Conservation (phyloP, 768 basidiomycete genomes). For the Leccinum subgranulosum region DNA sequence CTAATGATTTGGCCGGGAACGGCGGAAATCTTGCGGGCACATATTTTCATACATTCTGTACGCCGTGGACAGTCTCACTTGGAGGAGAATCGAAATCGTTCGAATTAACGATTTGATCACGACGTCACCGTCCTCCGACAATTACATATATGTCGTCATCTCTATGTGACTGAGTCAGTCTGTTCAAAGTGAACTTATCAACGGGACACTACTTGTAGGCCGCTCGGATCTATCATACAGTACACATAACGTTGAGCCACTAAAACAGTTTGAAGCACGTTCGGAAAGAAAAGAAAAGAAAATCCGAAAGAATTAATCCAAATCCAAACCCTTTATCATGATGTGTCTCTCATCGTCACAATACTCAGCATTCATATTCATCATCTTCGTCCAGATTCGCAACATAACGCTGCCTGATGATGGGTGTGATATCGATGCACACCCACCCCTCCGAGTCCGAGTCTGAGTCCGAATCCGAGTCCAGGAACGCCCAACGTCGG, state of each 20-base stretch:
- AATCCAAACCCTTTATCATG: not conserved
- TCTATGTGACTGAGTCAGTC: not conserved
- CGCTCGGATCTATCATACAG: not conserved
- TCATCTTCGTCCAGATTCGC: constrained; percentile 8
- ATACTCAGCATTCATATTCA: not conserved
- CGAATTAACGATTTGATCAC: not conserved
- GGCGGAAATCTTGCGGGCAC: not conserved
- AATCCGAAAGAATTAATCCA: not conserved
- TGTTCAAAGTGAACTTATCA: not conserved
- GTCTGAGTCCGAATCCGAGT: constrained; percentile 6
- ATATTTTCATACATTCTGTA: not conserved
- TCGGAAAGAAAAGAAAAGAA: not conserved
- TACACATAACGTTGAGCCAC: not conserved
- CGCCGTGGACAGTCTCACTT: not conserved
- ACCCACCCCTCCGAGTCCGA: constrained; percentile 23
- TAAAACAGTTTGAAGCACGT: not conserved
- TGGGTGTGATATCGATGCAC: constrained; percentile 27
- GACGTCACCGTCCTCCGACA: not conserved
- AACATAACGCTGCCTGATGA: constrained; percentile 19
- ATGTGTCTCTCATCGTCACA: not conserved
- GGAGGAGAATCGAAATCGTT: not conserved
- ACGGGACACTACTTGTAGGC: not conserved
- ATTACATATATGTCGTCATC: not conserved
- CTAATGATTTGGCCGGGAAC: not conserved
- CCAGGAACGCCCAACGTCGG: constrained; percentile 1